Percentiles rank a stretch among this genome's conserved stretches.
These are phyloP conservation scores for Poronia punctata DNA, from an alignment of 495 filamentous ascomycete species.

Conservation along the genomic window DNA sequence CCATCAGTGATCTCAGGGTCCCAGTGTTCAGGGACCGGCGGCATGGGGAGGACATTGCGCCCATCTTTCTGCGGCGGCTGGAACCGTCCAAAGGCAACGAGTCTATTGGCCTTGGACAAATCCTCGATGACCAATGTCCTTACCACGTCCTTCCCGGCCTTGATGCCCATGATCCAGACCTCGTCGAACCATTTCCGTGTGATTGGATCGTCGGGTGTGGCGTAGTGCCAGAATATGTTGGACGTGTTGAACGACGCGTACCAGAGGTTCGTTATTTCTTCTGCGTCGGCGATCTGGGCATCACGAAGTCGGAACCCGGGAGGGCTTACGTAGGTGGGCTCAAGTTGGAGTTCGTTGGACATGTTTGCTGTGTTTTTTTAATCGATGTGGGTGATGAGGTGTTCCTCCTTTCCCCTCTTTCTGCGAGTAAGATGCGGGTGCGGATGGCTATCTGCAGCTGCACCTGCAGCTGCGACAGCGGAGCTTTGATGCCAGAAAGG, in stretches of 20 bases:
- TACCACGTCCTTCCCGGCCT: background rate
- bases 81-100: background rate
- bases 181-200: conserved; percentile 1
- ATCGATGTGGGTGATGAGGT: no score
- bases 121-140: conserved; percentile 1
- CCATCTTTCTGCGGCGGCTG: background rate
- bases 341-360: no score
- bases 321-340: no score
- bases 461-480: no score
- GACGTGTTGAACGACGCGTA: background rate
- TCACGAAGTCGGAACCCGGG: background rate
- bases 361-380: no score
- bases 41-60: background rate
- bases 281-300: background rate
- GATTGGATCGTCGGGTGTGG: background rate
- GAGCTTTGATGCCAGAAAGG: no score
- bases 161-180: conserved; percentile 1
- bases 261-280: background rate
- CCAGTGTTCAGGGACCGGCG: background rate
- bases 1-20: background rate
- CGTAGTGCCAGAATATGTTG: background rate
- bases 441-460: no score
- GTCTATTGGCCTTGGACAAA: background rate
- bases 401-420: no score
- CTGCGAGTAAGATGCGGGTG: no score